Percentiles rank a stretch among this genome's conserved stretches.
phyloP scores from a whole-genome alignment of 768 basidiomycete species.

The Leccinum broughii region DNA sequence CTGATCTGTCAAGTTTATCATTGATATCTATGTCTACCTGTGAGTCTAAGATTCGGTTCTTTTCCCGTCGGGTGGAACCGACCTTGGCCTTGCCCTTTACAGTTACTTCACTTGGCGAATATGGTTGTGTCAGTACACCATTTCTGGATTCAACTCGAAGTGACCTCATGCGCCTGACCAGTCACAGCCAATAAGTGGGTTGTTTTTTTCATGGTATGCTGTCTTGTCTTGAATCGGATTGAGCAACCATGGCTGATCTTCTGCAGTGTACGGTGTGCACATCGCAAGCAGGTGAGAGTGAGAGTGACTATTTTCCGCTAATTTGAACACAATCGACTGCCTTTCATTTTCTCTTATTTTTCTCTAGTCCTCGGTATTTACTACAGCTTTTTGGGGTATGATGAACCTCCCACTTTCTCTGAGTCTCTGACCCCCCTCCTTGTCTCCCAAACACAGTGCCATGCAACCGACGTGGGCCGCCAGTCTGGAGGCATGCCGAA shows the following conservation, averaged over 20 bases:
- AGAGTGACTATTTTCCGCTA: neutral
- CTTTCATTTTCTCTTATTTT: neutral
- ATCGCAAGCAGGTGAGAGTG: conserved; percentile 24
- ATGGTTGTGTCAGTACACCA: conserved; percentile 26
- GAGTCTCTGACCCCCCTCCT: neutral
- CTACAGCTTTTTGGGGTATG: conserved; percentile 17
- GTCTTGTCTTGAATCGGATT: neutral
- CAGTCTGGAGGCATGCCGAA: conserved; percentile 5
- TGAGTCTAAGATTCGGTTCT: conserved; percentile 5
- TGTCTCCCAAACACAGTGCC: conserved; percentile 6
- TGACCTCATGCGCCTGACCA: conserved; percentile 9
- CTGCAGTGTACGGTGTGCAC: conserved; percentile 15
- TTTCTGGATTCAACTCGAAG: neutral
- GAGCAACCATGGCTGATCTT: neutral
- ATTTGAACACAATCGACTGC: neutral
- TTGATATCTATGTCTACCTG: conserved; percentile 30
- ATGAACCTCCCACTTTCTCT: neutral
- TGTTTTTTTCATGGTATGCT: conserved; percentile 22
- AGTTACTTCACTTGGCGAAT: conserved; percentile 33
- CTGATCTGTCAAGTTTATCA: conserved; percentile 22
- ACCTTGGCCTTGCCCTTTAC: neutral
- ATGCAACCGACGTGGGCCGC: conserved; percentile 7
- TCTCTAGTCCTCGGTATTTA: conserved; percentile 19
- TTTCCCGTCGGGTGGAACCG: neutral
- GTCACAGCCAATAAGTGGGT: conserved; percentile 20